A percentile compares a stretch with the other conserved stretches of the same genome.
phyloP scores from a whole-genome alignment of 2,329 filamentous ascomycete species.

The Microdochium nivale region DNA sequence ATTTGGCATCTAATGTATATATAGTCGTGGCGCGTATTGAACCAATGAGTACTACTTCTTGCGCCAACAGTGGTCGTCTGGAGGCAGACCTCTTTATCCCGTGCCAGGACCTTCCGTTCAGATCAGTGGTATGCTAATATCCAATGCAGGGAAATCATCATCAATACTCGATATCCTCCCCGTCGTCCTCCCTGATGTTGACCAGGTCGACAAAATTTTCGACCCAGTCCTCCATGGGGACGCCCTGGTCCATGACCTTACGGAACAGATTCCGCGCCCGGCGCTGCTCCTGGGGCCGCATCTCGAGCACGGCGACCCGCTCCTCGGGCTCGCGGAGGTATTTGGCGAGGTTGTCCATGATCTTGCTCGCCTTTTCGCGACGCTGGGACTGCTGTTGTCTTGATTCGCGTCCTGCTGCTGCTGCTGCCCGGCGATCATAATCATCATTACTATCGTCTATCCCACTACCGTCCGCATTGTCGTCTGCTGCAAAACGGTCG shows the following conservation, averaged over 20 bases:
- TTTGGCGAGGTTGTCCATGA: conserved; percentile 8
- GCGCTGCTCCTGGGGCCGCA: conserved; percentile 23
- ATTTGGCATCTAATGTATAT: neutral
- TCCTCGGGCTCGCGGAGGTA: conserved; percentile 15
- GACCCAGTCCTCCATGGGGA: conserved; percentile 21
- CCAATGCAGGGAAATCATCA: too few relatives aligned
- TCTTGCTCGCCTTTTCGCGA: neutral
- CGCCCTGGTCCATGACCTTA: conserved; percentile 23
- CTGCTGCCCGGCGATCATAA: neutral
- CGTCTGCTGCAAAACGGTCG: too few relatives aligned
- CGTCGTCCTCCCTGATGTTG: conserved; percentile 20
- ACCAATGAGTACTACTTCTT: too few relatives aligned
- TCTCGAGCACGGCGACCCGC: conserved; percentile 12
- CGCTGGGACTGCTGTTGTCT: neutral
- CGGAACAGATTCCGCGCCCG: conserved; percentile 28
- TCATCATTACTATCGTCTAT: too few relatives aligned
- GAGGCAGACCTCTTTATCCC: too few relatives aligned
- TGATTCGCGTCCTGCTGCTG: neutral
- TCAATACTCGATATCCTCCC: conserved; percentile 4
- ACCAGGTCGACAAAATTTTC: conserved; percentile 16
- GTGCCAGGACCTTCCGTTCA: too few relatives aligned
- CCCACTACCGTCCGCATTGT: too few relatives aligned
- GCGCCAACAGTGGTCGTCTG: too few relatives aligned
- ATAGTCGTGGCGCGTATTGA: too few relatives aligned
- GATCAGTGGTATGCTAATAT: too few relatives aligned